Base-by-base conservation (phyloP, 2,329 filamentous ascomycete species). In the Fusarium pseudograminearum region DNA sequence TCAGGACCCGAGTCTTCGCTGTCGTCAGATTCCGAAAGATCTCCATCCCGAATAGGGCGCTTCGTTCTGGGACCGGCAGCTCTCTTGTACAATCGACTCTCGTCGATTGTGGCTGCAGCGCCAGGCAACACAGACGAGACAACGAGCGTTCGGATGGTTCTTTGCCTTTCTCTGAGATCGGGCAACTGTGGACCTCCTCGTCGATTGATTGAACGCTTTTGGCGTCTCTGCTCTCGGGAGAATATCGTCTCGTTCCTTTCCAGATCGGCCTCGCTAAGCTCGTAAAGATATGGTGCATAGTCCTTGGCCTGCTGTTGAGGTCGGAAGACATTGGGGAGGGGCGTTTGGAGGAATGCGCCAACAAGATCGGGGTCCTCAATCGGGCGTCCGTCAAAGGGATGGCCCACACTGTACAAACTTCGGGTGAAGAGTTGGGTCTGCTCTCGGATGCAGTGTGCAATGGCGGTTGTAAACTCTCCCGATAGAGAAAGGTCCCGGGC, bases 381-480 rank as follows among this genome's bases (percentile, higher is more conserved):
- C 4, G 94, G 94, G 36, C 96, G 89, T 51, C 96, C 96, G 77
- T 99, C 96, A 75, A 99, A 99, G 28, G 94, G 91, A 82, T 99
- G 94, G 4, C 94, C 94, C 55, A 97, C 89, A 74, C 96, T 93
- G 81, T 97, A 98, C 64, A 99, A 83, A 76, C 94, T 97, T 78
- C 93, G 92, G 8, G 94, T 97, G 79, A 98, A 99, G 31, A 98
- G 87, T 78, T 99, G 96, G 41, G 91, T 90, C 80, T 99, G 96
- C 80, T 99, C 96, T 67, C 96, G 91, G 76, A 99, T 99, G 65
- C 93, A 97, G 81, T 99, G 96, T 15, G 96, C 96, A 78, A 99
- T 98, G 10, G 96, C 95, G 0, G 96, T 99, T 4, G 93, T 94
- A 76, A 99, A 99, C 79, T 99, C 96, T 69, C 96, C 96, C 1